These are phyloP conservation scores for Saccharomyces jurei DNA, from an alignment of 805 yeast genomes.

Conservation along the genomic window DNA sequence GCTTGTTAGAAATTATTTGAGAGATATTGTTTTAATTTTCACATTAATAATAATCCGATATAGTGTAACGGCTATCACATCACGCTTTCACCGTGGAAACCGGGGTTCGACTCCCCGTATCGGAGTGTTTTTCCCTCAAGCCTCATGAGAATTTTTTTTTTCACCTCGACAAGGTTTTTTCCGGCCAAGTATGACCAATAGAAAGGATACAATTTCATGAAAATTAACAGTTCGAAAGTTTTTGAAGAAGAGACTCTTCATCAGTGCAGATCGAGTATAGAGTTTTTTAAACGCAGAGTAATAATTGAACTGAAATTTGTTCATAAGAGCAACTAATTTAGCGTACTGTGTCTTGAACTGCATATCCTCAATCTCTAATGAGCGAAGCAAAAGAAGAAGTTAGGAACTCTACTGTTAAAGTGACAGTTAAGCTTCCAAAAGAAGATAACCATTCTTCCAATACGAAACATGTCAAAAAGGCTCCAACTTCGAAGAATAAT, in stretches of 20 bases:
- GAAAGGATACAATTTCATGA: neutral
- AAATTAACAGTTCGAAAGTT: neutral
- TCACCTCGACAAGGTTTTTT: neutral
- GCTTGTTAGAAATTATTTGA: no score
- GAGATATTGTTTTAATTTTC: no score
- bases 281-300: neutral
- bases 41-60: no score
- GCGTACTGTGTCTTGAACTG: neutral
- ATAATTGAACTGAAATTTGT: neutral
- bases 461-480: conserved; percentile 7
- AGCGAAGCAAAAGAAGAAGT: neutral
- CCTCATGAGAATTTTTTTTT: neutral
- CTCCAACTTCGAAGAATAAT: conserved; percentile 4
- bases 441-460: conserved; percentile 3
- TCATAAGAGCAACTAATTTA: neutral
- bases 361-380: neutral
- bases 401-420: conserved; percentile 9
- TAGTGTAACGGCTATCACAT: conserved; percentile 27
- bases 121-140: conserved; percentile 9
- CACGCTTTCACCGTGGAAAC: conserved; percentile 20
- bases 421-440: conserved; percentile 16
- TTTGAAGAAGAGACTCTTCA: neutral
- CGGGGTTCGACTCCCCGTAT: conserved; percentile 20
- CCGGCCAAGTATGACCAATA: neutral
- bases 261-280: neutral